Evolutionary conservation across 1,284 basidiomycete genomes (phyloP).

Genomic region (Puccinia polysora): DNA sequence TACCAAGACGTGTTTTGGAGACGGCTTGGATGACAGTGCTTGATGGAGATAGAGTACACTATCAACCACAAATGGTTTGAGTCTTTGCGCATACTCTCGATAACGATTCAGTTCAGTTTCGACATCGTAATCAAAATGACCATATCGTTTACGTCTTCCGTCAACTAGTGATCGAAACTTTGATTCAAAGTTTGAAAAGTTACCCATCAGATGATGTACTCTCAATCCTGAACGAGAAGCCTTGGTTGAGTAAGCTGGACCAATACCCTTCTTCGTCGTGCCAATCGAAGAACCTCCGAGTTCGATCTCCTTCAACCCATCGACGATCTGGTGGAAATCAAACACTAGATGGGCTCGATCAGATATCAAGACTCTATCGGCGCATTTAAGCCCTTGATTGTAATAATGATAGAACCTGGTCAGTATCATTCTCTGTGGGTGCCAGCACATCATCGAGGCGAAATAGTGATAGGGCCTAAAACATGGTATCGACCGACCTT

Average conservation of each 20-base stretch:
- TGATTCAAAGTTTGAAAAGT: constrained; percentile 51
- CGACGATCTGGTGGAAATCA: constrained; percentile 54
- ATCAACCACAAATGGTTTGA: constrained; percentile 53
- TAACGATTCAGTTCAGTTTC: constrained; percentile 54
- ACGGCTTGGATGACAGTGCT: constrained; percentile 49
- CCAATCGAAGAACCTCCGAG: constrained; percentile 52
- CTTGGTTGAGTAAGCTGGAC: constrained; percentile 54
- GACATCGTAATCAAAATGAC: constrained; percentile 54
- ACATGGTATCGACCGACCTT: constrained; percentile 46
- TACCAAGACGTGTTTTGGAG: constrained; percentile 51
- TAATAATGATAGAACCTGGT: not conserved
- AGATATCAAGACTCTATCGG: constrained; percentile 53
- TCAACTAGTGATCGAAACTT: constrained; percentile 54
- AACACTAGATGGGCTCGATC: constrained; percentile 54
- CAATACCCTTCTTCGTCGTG: constrained; percentile 54
- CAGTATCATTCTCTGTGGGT: not conserved
- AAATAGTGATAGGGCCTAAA: not conserved
- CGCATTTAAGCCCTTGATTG: constrained; percentile 50
- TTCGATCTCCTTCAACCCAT: constrained; percentile 54
- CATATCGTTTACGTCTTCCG: constrained; percentile 54
- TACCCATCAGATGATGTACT: constrained; percentile 53
- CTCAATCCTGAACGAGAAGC: constrained; percentile 54
- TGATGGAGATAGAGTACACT: constrained; percentile 54
- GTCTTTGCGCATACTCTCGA: constrained; percentile 51
- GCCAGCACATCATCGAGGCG: not conserved